Evolutionary conservation across 2,329 filamentous ascomycete species (phyloP).

Genomic region (Fonsecaea erecta): DNA sequence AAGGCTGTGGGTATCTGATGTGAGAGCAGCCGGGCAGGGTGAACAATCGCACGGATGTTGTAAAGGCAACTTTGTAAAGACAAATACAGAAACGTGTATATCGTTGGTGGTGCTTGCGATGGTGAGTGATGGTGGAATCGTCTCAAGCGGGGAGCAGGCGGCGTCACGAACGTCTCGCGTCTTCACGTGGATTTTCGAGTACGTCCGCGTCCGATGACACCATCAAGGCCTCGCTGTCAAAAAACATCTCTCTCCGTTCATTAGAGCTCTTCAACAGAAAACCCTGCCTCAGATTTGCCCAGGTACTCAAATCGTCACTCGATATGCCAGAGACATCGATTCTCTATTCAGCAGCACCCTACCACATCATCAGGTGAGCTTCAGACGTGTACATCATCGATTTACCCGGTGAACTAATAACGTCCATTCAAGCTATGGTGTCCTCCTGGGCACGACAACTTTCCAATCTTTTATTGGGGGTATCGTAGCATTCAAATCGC

Average conservation of each 20-base stretch:
- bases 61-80: background rate
- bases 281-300: background rate
- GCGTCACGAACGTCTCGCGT: slow-evolving; percentile 18
- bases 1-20: background rate
- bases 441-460: slow-evolving; percentile 81
- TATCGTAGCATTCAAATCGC: slow-evolving; percentile 74
- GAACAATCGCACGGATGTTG: background rate
- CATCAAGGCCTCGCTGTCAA: background rate
- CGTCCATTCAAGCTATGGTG: slow-evolving; percentile 70
- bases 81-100: background rate
- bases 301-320: background rate
- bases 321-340: slow-evolving; percentile 52
- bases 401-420: background rate
- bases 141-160: slow-evolving; percentile 1
- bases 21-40: background rate
- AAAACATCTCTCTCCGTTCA: background rate
- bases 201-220: background rate
- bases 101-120: background rate
- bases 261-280: background rate
- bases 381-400: background rate
- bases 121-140: background rate
- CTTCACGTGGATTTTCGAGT: slow-evolving; percentile 19
- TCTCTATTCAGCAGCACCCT: slow-evolving; percentile 69
- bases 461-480: slow-evolving; percentile 76
- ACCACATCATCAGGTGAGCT: slow-evolving; percentile 74